phyloP scores from a whole-genome alignment of 2,329 filamentous ascomycete genomes.

The Diaporthe nobilis region DNA sequence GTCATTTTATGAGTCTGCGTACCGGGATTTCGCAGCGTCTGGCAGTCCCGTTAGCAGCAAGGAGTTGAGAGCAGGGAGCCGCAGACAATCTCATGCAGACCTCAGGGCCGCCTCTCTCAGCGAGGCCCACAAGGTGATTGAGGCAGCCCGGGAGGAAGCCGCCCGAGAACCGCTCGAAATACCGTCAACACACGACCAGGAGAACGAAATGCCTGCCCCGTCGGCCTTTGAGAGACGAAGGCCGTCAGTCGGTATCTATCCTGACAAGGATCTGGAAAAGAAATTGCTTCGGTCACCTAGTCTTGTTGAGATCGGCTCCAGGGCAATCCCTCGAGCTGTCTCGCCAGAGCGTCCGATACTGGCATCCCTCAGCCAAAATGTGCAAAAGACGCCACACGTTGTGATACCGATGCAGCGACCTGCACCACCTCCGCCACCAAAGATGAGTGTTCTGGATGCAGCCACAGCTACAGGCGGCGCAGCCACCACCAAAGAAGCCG shows the following conservation, averaged over 20 bases:
- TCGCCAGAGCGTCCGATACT: slow-evolving; percentile 72
- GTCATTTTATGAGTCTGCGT: slow-evolving; percentile 60
- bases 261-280: slow-evolving; percentile 69
- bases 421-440: slow-evolving; percentile 84
- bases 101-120: slow-evolving; percentile 51
- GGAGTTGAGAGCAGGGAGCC: slow-evolving; percentile 58
- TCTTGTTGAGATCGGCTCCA: slow-evolving; percentile 56
- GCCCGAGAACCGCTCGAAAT: slow-evolving; percentile 63
- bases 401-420: slow-evolving; percentile 61
- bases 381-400: slow-evolving; percentile 68
- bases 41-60: slow-evolving; percentile 71
- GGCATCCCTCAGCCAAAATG: slow-evolving; percentile 67
- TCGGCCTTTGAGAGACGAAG: slow-evolving; percentile 77
- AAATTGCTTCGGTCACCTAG: slow-evolving; percentile 65
- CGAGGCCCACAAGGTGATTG: slow-evolving; percentile 51
- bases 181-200: slow-evolving; percentile 80
- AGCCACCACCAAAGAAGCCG: slow-evolving; percentile 77
- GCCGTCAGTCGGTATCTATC: slow-evolving; percentile 53
- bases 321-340: slow-evolving; percentile 52
- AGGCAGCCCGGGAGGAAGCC: slow-evolving; percentile 51
- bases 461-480: slow-evolving; percentile 88
- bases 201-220: slow-evolving; percentile 78
- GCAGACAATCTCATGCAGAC: slow-evolving; percentile 56
- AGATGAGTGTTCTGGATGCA: slow-evolving; percentile 96
- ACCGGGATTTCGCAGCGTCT: slow-evolving; percentile 66